Conservation (phyloP, 495 filamentous ascomycete genomes). For the Podospora anserina region DNA sequence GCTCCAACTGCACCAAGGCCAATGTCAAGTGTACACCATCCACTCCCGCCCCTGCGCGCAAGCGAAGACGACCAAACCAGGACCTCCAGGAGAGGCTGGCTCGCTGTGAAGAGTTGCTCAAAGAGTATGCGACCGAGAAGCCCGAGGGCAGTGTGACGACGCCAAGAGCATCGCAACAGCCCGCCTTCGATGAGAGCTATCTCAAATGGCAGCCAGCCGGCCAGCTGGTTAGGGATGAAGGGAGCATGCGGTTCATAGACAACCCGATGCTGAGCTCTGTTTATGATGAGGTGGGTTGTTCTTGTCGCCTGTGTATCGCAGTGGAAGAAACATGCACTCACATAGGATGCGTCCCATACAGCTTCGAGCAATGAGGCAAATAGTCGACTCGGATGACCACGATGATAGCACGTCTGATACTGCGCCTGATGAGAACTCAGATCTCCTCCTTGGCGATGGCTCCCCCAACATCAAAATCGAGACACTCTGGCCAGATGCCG, state of each 20-base stretch:
- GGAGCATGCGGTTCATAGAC: constrained; percentile 46
- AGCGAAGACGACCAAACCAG: constrained; percentile 47
- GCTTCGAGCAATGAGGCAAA: constrained; percentile 48
- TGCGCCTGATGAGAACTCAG: constrained; percentile 41
- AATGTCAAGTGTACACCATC: constrained; percentile 47
- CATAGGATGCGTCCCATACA: constrained; percentile 15
- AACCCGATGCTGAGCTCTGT: constrained; percentile 41
- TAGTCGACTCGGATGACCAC: constrained; percentile 42
- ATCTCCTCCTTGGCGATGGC: constrained; percentile 35
- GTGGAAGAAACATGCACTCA: background rate
- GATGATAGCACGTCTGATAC: constrained; percentile 23
- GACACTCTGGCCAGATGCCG: constrained; percentile 57
- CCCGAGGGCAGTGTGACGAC: constrained; percentile 26
- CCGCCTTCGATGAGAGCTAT: constrained; percentile 28
- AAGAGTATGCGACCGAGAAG: constrained; percentile 43
- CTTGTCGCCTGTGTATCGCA: background rate
- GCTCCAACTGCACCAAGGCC: constrained; percentile 60
- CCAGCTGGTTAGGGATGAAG: constrained; percentile 46
- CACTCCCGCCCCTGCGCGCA: constrained; percentile 47
- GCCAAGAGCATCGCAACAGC: constrained; percentile 13
- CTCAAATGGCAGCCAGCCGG: constrained; percentile 36
- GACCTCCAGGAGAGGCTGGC: constrained; percentile 48
- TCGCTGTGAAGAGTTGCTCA: constrained; percentile 47
- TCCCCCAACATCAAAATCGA: constrained; percentile 30
- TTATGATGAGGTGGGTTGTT: constrained; percentile 42